phyloP scores from a whole-genome alignment of 139 green algal genomes.

The Chlamydomonas sp. region DNA sequence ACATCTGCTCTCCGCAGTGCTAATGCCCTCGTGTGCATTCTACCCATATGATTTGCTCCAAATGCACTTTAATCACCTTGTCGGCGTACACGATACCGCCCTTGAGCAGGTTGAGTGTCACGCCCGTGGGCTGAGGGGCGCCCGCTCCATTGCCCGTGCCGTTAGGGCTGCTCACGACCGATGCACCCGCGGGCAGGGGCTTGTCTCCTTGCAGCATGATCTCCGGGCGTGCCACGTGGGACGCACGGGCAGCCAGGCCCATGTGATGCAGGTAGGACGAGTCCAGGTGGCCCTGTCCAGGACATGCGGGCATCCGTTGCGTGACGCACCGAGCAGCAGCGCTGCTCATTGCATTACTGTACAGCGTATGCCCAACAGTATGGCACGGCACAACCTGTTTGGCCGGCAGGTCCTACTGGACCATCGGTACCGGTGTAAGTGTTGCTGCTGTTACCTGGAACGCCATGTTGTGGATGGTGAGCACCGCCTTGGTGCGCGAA shows the following conservation, averaged over 20 bases:
- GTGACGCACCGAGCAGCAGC: no score
- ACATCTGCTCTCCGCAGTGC: no score
- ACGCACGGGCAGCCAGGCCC: conserved; percentile 3
- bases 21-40: no score
- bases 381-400: no score
- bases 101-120: conserved; percentile 60
- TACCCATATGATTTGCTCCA: no score
- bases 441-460: conserved; percentile 42
- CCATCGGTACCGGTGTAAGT: no score
- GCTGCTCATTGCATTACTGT: no score
- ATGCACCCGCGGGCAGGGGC: neutral
- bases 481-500: conserved; percentile 53
- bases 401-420: no score
- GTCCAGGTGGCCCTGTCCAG: conserved; percentile 7
- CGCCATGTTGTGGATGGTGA: conserved; percentile 96
- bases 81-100: conserved; percentile 84
- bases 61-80: neutral
- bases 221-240: neutral
- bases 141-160: neutral
- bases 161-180: neutral
- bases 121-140: neutral
- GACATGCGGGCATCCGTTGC: neutral
- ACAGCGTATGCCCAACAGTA: no score
- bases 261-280: conserved; percentile 29
- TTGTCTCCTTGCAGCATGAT: conserved; percentile 19